These are phyloP conservation scores for Phytophthora gonapodyides DNA, from an alignment of 352 stramenopile species.

Conservation along the genomic window DNA sequence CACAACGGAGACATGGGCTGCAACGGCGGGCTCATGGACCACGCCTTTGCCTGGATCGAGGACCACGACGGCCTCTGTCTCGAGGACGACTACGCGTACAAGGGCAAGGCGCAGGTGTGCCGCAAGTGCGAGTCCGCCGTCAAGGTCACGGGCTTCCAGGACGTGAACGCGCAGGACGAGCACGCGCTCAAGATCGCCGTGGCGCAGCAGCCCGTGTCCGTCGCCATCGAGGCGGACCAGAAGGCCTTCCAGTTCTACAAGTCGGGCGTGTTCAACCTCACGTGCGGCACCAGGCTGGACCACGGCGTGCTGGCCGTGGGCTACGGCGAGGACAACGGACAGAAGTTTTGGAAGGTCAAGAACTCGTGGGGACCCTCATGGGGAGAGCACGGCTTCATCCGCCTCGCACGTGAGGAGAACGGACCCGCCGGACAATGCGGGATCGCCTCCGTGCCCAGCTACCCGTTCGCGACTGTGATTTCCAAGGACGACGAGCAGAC, in stretches of 20 bases:
- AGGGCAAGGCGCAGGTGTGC: slow-evolving; percentile 72
- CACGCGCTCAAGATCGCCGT: slow-evolving; percentile 87
- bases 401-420: slow-evolving; percentile 75
- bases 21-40: slow-evolving; percentile 97
- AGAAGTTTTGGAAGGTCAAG: slow-evolving; percentile 95
- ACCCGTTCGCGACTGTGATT: slow-evolving; percentile 53
- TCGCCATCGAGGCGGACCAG: slow-evolving; percentile 87
- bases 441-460: slow-evolving; percentile 89
- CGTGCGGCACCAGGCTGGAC: slow-evolving; percentile 79
- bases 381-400: slow-evolving; percentile 91
- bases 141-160: slow-evolving; percentile 81
- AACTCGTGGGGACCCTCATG: slow-evolving; percentile 93
- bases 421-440: slow-evolving; percentile 95
- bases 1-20: slow-evolving; percentile 95
- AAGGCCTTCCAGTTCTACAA: slow-evolving; percentile 86
- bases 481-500: slow-evolving; percentile 20
- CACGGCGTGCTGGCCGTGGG: slow-evolving; percentile 94
- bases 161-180: slow-evolving; percentile 78
- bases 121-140: slow-evolving; percentile 83
- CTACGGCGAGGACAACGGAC: slow-evolving; percentile 87
- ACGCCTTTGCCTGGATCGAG: slow-evolving; percentile 97
- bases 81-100: slow-evolving; percentile 97
- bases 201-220: slow-evolving; percentile 79
- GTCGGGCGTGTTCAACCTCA: slow-evolving; percentile 68
- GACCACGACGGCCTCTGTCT: slow-evolving; percentile 90